Base-by-base conservation (phyloP, 495 filamentous ascomycete genomes). In the Aspergillus nidulans region DNA sequence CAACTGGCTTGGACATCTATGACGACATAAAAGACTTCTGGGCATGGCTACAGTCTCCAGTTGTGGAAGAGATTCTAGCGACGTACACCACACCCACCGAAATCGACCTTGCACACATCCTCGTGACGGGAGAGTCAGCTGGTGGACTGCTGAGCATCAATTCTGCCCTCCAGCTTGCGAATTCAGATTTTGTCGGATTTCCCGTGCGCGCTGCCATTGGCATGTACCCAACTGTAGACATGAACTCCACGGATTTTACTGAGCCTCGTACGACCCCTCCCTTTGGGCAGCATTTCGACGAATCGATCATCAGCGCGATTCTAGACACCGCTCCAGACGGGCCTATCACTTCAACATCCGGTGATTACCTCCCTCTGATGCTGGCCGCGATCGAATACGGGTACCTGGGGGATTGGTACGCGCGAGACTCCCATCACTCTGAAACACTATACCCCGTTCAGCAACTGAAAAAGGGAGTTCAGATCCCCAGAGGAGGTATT, bases 21-120 rank as follows among this genome's bases (percentile, higher is more conserved):
- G 60, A 70, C 16, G 81, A 84, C 56, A 39, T 82, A 4, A 59
- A 66, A 20, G 71, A 77, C 53, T 79, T 81, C 62, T 81, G 77
- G 77, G 53, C 60, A 4, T 82, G 80, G 79, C 40, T 79, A 13
- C 67, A 63, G 32, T 68, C 67, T 0, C 19, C 60, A 0, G 44
- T 52, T 0, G 52, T 69, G 0, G 21, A 25, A 1, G 49, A 51
- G 0, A 18, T 72, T 9, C 58, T 72, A 1, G 41, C 56, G 0
- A 21, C 49, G 13, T 56, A 61, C 36, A 18, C 54, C 3, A 65
- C 41, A 2, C 59, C 61, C 0, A 65, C 63, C 1, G 46, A 57
- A 16, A 51, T 67, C 13, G 69, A 74, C 43, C 58, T 68, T 1
- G 39, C 43, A 18, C 67, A 66, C 8, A 55, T 72, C 38, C 39